phyloP scores from a whole-genome alignment of 139 green algal genomes.

The Tetraselmis chui region DNA sequence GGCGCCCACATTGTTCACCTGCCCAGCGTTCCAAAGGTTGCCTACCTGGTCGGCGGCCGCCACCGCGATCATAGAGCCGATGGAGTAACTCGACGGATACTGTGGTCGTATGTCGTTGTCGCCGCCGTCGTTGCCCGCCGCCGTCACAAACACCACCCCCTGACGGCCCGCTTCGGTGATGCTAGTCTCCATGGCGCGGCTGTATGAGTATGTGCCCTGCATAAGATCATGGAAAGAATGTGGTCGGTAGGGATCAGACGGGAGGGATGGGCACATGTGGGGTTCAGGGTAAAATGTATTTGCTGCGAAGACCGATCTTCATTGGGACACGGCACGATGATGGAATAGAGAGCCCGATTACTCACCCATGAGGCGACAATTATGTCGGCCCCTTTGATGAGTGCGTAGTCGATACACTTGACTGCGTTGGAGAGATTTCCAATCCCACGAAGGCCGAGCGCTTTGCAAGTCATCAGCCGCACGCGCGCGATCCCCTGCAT shows the following conservation, averaged over 20 bases:
- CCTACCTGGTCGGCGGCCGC: conserved; percentile 8
- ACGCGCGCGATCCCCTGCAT: not conserved
- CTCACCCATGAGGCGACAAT: not conserved
- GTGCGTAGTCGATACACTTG: not conserved
- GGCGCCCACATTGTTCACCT: not conserved
- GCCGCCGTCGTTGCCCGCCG: conserved; percentile 28
- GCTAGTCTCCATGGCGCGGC: conserved; percentile 17
- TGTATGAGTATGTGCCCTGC: conserved; percentile 23
- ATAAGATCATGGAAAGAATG: no score
- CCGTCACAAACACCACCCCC: conserved; percentile 33
- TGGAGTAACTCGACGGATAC: conserved; percentile 27
- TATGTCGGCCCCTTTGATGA: not conserved
- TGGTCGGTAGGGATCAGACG: no score
- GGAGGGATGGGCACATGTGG: no score
- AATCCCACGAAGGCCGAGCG: not conserved
- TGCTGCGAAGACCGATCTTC: no score
- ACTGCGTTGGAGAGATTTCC: not conserved
- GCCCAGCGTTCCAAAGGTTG: not conserved
- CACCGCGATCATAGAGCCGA: conserved; percentile 26
- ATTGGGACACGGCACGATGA: no score
- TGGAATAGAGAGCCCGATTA: no score
- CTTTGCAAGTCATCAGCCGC: not conserved
- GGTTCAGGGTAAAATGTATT: no score
- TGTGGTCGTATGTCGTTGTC: conserved; percentile 26
- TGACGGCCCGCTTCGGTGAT: conserved; percentile 7